Evolutionary conservation across 2,329 filamentous ascomycete species (phyloP), one percentile per base, ranked within the genome.

Genomic region (Colletotrichum sp.): DNA sequence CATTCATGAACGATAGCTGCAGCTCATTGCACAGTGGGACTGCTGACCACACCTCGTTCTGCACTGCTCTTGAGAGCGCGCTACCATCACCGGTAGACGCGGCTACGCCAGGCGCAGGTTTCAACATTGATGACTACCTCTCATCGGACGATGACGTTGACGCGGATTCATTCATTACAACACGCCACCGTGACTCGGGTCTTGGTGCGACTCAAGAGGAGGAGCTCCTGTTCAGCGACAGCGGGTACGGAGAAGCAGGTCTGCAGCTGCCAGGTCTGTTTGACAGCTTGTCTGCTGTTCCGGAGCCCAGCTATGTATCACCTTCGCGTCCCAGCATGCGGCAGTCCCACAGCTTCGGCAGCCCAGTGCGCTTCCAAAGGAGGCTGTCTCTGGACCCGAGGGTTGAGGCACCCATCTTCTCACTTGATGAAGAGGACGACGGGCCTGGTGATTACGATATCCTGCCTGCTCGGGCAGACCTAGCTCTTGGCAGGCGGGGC

Each of bases 111-210:
- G 76, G 66, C 1, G 69, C 69, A 18, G 70, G 55, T 6, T 85
- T 85, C 78, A 85, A 85, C 74, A 84, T 86, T 9, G 84, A 86
- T 72, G 85, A 86, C 75, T 84, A 85, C 74, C 49, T 85, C 18
- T 85, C 84, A 1, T 83, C 84, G 2, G 85, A 86, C 64, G 82
- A 83, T n/a, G 84, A 85, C 10, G 79, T 83, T 0, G 85, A 87
- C 67, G 82, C 82, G 18, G 85, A 86, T 18, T 84, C 83, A 0
- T 80, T 86, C 10, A 80, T 77, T 13, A 77, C 76, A 32, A 49
- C 26, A 2, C 74, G 70, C 2, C 26, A 59, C 10, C 59, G 74
- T 2, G 30, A 60, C 18, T 55, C 39, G 63, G 78, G n/a, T 68
- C 79, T 36, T 59, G 79, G 32, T 78, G 80, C 78, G 12, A 81